A percentile compares a stretch with the other conserved stretches of the same genome.
Evolutionary conservation across 176 grass and related monocot species (phyloP).

Genomic region (Oryza officinalis): DNA sequence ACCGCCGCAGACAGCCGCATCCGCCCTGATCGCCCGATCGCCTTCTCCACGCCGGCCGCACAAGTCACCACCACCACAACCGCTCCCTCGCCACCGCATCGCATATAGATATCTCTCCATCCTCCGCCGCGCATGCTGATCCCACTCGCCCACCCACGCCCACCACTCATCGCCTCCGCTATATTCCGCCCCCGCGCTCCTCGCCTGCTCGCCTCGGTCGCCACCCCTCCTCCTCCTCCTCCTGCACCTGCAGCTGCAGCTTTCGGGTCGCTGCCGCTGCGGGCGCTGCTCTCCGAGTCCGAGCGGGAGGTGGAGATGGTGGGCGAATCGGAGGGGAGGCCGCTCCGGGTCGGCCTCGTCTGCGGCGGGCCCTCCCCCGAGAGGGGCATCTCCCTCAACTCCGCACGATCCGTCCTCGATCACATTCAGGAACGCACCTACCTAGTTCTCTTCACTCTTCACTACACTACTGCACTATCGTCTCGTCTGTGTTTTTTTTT

Average conservation of each 20-base stretch:
- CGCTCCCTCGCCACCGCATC: background rate
- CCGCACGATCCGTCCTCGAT: conserved; percentile 86
- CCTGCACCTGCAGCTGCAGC: too few relatives aligned
- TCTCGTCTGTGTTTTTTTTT: too few relatives aligned
- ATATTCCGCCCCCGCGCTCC: background rate
- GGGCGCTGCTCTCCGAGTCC: background rate
- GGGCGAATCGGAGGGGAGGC: conserved; percentile 38
- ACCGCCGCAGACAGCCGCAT: background rate
- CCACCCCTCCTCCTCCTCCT: background rate
- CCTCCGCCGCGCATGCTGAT: conserved; percentile 2
- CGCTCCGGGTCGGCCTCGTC: conserved; percentile 75
- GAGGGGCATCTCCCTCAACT: conserved; percentile 92
- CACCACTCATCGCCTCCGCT: background rate
- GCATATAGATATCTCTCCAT: too few relatives aligned
- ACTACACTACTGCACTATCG: background rate
- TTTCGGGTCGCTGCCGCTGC: background rate
- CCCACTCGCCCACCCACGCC: background rate
- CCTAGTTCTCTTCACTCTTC: background rate
- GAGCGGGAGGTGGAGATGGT: conserved; percentile 5
- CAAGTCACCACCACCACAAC: background rate
- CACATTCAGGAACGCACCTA: conserved; percentile 69
- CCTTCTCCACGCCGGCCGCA: background rate
- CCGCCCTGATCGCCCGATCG: background rate
- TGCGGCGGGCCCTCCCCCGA: conserved; percentile 91
- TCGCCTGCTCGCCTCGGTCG: background rate